Conservation (phyloP, 1,284 basidiomycete genomes). For the Xanthoconium separans region DNA sequence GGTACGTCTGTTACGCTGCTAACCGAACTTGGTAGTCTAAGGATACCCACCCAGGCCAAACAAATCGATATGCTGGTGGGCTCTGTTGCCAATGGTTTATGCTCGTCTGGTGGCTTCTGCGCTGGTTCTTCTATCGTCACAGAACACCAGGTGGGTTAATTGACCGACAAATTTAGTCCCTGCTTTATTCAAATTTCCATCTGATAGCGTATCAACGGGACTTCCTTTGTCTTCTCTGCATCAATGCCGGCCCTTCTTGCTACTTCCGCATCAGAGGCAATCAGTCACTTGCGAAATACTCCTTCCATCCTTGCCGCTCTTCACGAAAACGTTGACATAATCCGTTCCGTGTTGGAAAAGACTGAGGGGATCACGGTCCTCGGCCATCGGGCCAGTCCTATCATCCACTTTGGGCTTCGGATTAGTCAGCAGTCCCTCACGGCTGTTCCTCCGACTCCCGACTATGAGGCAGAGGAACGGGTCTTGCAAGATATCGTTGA, state of each 20-base stretch:
- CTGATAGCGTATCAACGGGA: constrained; percentile 90
- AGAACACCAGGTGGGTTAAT: constrained; percentile 72
- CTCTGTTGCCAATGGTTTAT: constrained; percentile 84
- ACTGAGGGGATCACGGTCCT: constrained; percentile 82
- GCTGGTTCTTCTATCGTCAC: constrained; percentile 85
- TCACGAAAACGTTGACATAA: constrained; percentile 77
- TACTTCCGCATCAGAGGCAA: constrained; percentile 83
- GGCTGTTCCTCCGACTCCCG: constrained; percentile 36
- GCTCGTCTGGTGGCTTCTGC: constrained; percentile 92
- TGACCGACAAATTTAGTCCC: not conserved
- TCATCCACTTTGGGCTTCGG: constrained; percentile 83
- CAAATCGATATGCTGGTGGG: constrained; percentile 85
- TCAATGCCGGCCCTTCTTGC: constrained; percentile 90
- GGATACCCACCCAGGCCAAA: constrained; percentile 44
- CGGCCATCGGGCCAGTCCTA: constrained; percentile 80
- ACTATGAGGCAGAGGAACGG: constrained; percentile 72
- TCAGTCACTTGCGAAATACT: constrained; percentile 72
- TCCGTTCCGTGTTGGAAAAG: constrained; percentile 78
- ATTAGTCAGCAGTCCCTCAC: constrained; percentile 34
- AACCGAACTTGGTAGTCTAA: constrained; percentile 4
- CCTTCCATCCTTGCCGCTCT: constrained; percentile 76
- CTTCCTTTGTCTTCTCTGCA: constrained; percentile 95
- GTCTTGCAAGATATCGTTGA: constrained; percentile 88
- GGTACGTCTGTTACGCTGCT: constrained; percentile 43
- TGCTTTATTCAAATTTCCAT: not conserved